Evolutionary conservation across 371 early-diverging fungal genomes (phyloP), one percentile per base, ranked within the genome.

Genomic region (Syncephalastrum monosporum): DNA sequence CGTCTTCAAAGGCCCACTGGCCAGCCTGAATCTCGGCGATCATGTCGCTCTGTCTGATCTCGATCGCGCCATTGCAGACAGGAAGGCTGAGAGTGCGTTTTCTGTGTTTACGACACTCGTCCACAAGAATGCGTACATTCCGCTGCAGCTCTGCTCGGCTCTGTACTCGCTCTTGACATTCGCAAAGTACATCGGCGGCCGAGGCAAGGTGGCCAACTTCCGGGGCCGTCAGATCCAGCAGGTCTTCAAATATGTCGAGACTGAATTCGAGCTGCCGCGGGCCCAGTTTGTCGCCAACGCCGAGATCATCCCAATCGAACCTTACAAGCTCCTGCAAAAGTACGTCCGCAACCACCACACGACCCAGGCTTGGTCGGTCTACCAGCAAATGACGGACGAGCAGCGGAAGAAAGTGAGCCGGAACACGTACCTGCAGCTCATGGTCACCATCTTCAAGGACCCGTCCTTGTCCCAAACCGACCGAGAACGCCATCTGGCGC

Each of bases 71-170:
- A 62, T 79, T 53, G 63, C 63, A 41, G 14, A 58, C n/a, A 59
- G 60, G 16, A 64, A 75, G 47, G 74, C 75, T n/a, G 74, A 73
- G 25, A 65, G 63, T 53, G 67, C 79, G 5, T 79, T 75, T 74
- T 56, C 69, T 10, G 17, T 75, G 14, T 79, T 74, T 52, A 42
- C 47, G 8, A 71, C 74, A 27, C 49, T 79, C n/a, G 43, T 67
- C 15, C 24, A 57, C n/a, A 61, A 62, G 58, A 56, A 59, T 17
- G 57, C 56, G 25, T 58, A 50, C 52, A 55, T 73, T 49, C 74
- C 74, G 47, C 56, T 69, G 16, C 47, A 53, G 8, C 25, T 68
- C 19, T 71, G 70, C 53, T 63, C 63, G 19, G 64, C 63, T 8
- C 53, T 79, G 1, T 79, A 71, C 50, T 60, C 74, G 3, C 53